A percentile compares a stretch with the other conserved stretches of the same genome.
These are phyloP conservation scores for Coffea humblotiana DNA, from an alignment of 305 asterid genomes.

Conservation along the genomic window DNA sequence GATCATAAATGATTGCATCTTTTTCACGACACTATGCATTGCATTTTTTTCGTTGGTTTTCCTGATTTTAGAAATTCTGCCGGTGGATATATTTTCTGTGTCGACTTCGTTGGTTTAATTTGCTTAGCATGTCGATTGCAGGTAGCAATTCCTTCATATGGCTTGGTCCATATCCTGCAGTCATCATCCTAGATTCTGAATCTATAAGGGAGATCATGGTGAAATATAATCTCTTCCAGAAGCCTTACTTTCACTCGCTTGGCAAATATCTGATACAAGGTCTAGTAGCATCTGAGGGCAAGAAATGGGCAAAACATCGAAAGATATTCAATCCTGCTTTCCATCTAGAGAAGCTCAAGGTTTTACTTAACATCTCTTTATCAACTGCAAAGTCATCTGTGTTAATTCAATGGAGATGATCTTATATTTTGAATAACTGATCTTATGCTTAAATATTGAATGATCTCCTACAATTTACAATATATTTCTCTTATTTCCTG, in stretches of 20 bases:
- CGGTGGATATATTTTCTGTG: too few relatives aligned
- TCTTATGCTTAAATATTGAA: neutral
- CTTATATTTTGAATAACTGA: neutral
- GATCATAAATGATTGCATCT: neutral
- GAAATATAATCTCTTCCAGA: conserved; percentile 21
- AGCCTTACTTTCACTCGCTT: conserved; percentile 9
- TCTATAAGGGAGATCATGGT: conserved; percentile 20
- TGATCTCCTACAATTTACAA: too few relatives aligned
- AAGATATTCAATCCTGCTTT: conserved; percentile 27
- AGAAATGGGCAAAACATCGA: conserved; percentile 22
- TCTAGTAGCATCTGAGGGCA: conserved; percentile 10
- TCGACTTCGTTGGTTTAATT: neutral
- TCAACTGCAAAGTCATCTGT: neutral
- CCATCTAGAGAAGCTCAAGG: conserved; percentile 30
- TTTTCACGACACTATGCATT: too few relatives aligned
- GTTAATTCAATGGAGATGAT: neutral
- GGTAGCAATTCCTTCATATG: conserved; percentile 6
- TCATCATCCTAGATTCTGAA: conserved; percentile 23
- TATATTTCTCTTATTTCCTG: too few relatives aligned
- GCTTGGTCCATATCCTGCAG: conserved; percentile 24
- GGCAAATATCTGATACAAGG: conserved; percentile 18
- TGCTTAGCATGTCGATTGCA: neutral
- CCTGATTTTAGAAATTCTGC: neutral
- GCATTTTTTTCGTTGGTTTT: too few relatives aligned
- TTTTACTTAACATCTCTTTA: neutral